phyloP scores from a whole-genome alignment of 495 filamentous ascomycete genomes.

The Penicillium lividum region DNA sequence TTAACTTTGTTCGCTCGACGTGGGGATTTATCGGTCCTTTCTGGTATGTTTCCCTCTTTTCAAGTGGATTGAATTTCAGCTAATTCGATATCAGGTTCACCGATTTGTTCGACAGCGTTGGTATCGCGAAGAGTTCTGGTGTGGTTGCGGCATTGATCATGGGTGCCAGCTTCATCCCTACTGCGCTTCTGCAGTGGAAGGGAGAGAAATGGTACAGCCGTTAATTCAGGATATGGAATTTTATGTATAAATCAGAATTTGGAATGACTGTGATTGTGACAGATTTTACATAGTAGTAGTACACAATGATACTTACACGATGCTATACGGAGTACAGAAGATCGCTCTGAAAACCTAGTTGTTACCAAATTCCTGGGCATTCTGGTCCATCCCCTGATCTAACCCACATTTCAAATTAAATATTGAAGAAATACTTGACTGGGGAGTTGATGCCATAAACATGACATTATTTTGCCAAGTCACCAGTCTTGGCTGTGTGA shows the following conservation, averaged over 20 bases:
- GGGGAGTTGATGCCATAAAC: background rate
- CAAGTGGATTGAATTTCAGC: background rate
- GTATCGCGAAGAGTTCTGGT: slow-evolving; percentile 45
- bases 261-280: too few species aligned
- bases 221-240: background rate
- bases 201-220: slow-evolving; percentile 23
- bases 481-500: background rate
- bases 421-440: too few species aligned
- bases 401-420: too few species aligned
- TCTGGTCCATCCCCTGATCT: too few species aligned
- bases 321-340: too few species aligned
- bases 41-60: slow-evolving; percentile 40
- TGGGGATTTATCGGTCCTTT: slow-evolving; percentile 64
- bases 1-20: slow-evolving; percentile 55
- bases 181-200: slow-evolving; percentile 38
- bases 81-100: slow-evolving; percentile 39
- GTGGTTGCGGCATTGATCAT: slow-evolving; percentile 44
- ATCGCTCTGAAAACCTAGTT: too few species aligned
- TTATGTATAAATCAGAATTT: background rate
- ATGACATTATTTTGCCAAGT: background rate
- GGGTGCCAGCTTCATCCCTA: slow-evolving; percentile 47
- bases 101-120: slow-evolving; percentile 50
- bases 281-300: too few species aligned
- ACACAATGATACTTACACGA: too few species aligned
- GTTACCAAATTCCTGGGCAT: too few species aligned